Evolutionary conservation across 768 basidiomycete genomes (phyloP), one percentile per base, ranked within the genome.

Genomic region (Leccinellum luteum): DNA sequence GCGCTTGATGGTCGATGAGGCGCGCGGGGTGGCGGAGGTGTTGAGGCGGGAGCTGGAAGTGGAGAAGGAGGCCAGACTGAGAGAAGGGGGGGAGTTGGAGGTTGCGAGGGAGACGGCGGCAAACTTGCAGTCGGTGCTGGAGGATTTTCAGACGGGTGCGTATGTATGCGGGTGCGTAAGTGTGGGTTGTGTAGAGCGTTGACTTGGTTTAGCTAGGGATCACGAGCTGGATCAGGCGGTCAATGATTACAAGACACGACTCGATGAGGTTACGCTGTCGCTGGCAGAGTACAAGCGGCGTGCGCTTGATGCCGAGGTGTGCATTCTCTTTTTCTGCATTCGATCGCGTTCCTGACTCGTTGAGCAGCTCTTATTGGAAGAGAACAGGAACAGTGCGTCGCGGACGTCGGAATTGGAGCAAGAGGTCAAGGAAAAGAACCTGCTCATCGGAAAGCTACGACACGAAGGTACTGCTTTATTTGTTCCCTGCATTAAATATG

Each of bases 111-210:
- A 92, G 75, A 90, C 87, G 65, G 83, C 86, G 4, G 77, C 73
- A 7, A 98, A 98, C 73, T 71, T 99, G 57, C 92, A 98, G 70
- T 88, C 89, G 3, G 97, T 99, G 4, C 75, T 99, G 65, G 88
- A 92, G 67, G 97, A 98, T 73, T 99, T 98, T 75, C 94, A 98
- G 75, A 79, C 86, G 53, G 89, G 96, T 95, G 64, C 57, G 89
- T 49, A 75, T 3, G 27, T 44, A 41, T 34, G 48, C 15, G 19
- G 3, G 5, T 25, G 21, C 15, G 0, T 4, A 12, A 38, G 31
- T 31, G 32, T 55, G 31, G n/a, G 15, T 28, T 9, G 30, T 8
- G 30, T 31, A 21, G 38, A 5, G 38, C 35, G 41, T 35, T 61
- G 59, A 66, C 54, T 14, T 30, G 32, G 32, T 32, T 19, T 50